These are phyloP conservation scores for Nyssa sinensis DNA, from an alignment of 148 eudicot species.

Conservation along the genomic window DNA sequence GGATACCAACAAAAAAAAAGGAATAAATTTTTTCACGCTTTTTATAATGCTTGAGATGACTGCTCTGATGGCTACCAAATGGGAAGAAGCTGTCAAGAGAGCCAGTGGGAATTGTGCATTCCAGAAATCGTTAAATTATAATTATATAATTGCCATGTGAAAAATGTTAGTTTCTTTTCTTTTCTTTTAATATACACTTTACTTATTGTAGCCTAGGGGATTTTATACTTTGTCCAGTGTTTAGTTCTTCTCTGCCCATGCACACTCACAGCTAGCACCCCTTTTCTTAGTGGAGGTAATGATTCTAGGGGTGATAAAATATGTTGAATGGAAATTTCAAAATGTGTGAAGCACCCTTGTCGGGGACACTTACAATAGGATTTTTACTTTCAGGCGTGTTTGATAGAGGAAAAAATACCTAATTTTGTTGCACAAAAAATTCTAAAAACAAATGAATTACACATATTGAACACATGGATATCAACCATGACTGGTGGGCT, in stretches of 20 bases:
- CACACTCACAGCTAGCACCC: neutral
- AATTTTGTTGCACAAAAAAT: neutral
- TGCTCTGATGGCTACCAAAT: constrained; percentile 1
- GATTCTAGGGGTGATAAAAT: neutral
- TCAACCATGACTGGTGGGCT: neutral
- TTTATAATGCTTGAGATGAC: constrained; percentile 1
- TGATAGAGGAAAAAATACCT: too few species aligned
- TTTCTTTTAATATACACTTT: neutral
- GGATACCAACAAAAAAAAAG: neutral
- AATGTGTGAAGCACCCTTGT: neutral
- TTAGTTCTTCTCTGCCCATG: neutral
- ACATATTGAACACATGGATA: neutral
- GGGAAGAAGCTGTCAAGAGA: neutral
- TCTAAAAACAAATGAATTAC: neutral
- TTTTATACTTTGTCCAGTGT: neutral
- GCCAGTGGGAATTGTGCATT: neutral
- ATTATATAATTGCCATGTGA: neutral
- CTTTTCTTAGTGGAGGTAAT: constrained; percentile 8
- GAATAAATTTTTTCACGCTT: neutral
- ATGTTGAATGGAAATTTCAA: neutral
- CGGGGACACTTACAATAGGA: neutral
- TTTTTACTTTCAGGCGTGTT: neutral
- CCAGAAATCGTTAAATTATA: neutral
- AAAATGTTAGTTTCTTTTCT: neutral
- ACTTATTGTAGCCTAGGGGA: neutral